A percentile compares a stretch with the other conserved stretches of the same genome.
These are phyloP conservation scores for Fusarium sp. DNA, from an alignment of 2,329 filamentous ascomycete species.

Conservation along the genomic window DNA sequence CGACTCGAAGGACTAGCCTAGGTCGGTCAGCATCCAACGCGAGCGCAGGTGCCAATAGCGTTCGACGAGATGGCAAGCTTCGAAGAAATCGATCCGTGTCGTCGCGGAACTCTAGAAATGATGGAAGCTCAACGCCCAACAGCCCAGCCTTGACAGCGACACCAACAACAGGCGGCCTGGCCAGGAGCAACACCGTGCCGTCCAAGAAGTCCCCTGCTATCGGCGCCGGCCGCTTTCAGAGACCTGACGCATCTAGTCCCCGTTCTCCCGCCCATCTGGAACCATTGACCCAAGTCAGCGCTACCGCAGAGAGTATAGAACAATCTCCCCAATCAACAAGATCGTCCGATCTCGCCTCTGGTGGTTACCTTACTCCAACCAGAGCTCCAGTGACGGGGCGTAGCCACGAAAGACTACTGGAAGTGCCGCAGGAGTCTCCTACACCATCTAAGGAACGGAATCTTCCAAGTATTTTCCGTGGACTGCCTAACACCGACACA, in stretches of 20 bases:
- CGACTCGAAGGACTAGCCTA: slow-evolving; percentile 67
- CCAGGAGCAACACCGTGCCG: slow-evolving; percentile 89
- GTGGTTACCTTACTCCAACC: slow-evolving; percentile 49
- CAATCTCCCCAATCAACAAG: slow-evolving; percentile 50
- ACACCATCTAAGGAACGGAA: slow-evolving; percentile 77
- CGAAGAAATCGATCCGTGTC: slow-evolving; percentile 93
- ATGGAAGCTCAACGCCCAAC: slow-evolving; percentile 78
- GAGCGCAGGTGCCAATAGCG: slow-evolving; percentile 89
- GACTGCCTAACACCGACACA: slow-evolving; percentile 73
- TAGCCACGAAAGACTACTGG: slow-evolving; percentile 66
- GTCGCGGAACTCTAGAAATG: slow-evolving; percentile 86
- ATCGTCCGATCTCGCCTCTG: slow-evolving; percentile 47
- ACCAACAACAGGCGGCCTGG: slow-evolving; percentile 69
- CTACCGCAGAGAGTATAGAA: slow-evolving; percentile 39
- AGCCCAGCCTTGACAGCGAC: slow-evolving; percentile 70
- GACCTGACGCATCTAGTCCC: slow-evolving; percentile 51
- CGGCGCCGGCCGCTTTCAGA: slow-evolving; percentile 75
- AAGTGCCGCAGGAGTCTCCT: slow-evolving; percentile 57
- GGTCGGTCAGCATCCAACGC: slow-evolving; percentile 84
- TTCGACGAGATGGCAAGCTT: slow-evolving; percentile 83
- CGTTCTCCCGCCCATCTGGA: slow-evolving; percentile 56
- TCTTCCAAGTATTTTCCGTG: slow-evolving; percentile 78
- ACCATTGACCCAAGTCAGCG: slow-evolving; percentile 55
- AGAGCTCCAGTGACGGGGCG: slow-evolving; percentile 56
- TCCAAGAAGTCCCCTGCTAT: slow-evolving; percentile 88